Base-by-base conservation (phyloP, 1,139 yeast genomes). In the Yamadazyma kanchanaburiensis region DNA sequence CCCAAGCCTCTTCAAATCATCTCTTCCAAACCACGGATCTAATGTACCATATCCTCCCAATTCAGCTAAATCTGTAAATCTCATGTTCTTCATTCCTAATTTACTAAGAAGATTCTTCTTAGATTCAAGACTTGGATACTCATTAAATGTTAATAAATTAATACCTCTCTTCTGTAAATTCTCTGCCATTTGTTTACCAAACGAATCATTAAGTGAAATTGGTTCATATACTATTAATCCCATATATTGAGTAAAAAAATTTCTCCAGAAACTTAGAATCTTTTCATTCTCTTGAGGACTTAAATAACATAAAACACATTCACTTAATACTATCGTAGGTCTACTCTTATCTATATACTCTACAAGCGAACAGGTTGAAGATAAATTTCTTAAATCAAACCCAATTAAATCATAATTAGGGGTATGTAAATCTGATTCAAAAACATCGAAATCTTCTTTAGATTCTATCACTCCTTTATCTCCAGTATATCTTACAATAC, bases 241-340 rank as follows among this genome's bases (percentile, higher is more conserved):
- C 30, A 74, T 54, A 12, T 40, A 29, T 3, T 35, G 21, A 0
- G 34, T n/a, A 16, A 68, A 47, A 9, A 37, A 24, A 1, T 40
- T 30, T 9, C 40, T 43, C 70, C 70, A 66, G 31, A 56, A 61
- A 3, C 55, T 40, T 6, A 91, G 55, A 6, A 87, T 69, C 5
- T 48, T 32, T 29, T 70, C 66, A 8, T 91, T 74, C 17, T 73
- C 77, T 2, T 56, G 55, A 0, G 85, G 79, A 4, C 75, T 70
- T 38, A 86, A 54, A 49, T 91, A 91, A 51, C 97, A 91, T 19
- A 91, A 63, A 28, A 89, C 89, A 57, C 97, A 91, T 55, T 91
- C 98, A 34, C 95, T 81, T 16, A 91, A 59, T 3, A 89, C 58
- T 7, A 91, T 50, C 0, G 96, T 87, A 1, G 94, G 94, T 2